These are phyloP conservation scores for Pichia deserticola DNA, from an alignment of 805 yeast genomes.

Conservation along the genomic window DNA sequence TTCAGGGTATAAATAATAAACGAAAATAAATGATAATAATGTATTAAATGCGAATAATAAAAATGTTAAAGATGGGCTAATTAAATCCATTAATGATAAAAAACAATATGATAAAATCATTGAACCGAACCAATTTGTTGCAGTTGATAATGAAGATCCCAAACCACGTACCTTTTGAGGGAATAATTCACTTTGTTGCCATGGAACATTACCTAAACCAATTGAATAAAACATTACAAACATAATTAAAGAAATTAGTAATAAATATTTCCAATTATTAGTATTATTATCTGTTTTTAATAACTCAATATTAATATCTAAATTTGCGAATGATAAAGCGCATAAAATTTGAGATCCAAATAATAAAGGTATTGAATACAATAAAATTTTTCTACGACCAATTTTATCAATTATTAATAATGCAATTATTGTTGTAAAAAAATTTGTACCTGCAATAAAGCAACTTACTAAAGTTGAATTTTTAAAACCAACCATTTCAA, in stretches of 20 bases:
- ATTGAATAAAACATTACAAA: constrained; percentile 47
- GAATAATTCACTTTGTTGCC: constrained; percentile 53
- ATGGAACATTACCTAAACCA: constrained; percentile 50
- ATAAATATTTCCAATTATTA: constrained; percentile 36
- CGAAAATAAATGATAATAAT: constrained; percentile 35
- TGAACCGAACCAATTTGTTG: constrained; percentile 45
- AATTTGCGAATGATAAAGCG: constrained; percentile 42
- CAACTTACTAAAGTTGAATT: constrained; percentile 49
- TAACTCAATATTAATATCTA: constrained; percentile 30
- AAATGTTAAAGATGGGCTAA: constrained; percentile 48
- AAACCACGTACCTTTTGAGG: constrained; percentile 48
- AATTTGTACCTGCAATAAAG: constrained; percentile 49
- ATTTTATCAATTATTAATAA: constrained; percentile 41
- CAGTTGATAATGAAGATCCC: constrained; percentile 34
- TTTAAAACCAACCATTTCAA: constrained; percentile 44
- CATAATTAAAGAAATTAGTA: constrained; percentile 39
- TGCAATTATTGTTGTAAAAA: constrained; percentile 43
- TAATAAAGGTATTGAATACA: constrained; percentile 41
- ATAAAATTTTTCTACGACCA: constrained; percentile 43
- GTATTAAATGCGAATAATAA: constrained; percentile 39
- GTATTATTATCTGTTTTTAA: constrained; percentile 8
- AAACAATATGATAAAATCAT: constrained; percentile 44
- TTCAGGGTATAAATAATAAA: constrained; percentile 43
- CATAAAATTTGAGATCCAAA: constrained; percentile 38
- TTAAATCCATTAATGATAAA: constrained; percentile 43